Evolutionary conservation across 768 basidiomycete species (phyloP).

Genomic region (Tephrocybe sp.): DNA sequence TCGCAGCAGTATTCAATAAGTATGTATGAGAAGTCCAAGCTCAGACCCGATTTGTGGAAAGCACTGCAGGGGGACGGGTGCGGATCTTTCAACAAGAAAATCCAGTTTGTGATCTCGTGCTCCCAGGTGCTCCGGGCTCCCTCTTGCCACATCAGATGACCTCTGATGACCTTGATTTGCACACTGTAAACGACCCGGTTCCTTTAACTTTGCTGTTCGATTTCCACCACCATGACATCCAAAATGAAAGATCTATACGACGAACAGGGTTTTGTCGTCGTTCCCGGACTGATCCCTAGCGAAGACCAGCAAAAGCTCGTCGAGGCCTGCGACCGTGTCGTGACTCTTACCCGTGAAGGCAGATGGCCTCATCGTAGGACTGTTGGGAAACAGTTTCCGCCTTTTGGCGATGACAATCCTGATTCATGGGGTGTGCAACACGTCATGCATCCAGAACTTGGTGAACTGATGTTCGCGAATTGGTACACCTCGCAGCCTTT

Average conservation of each 20-base stretch:
- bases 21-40: too few relatives aligned
- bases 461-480: constrained; percentile 53
- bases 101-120: too few relatives aligned
- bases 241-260: constrained; percentile 52
- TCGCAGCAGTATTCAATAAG: too few relatives aligned
- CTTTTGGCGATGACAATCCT: constrained; percentile 53
- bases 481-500: constrained; percentile 67
- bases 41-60: too few relatives aligned
- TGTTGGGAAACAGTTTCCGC: constrained; percentile 79
- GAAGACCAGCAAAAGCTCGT: constrained; percentile 38
- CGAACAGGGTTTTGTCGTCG: constrained; percentile 61
- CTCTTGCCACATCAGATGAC: too few relatives aligned
- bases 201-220: too few relatives aligned
- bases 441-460: constrained; percentile 73
- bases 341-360: constrained; percentile 54
- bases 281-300: constrained; percentile 50
- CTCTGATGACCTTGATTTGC: too few relatives aligned
- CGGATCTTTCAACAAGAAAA: too few relatives aligned
- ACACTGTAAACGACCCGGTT: too few relatives aligned
- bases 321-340: constrained; percentile 48
- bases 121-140: too few relatives aligned
- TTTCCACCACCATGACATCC: constrained; percentile 15
- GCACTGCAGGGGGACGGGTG: too few relatives aligned
- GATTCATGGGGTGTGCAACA: constrained; percentile 85
- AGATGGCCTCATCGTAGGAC: constrained; percentile 65